Conservation (phyloP, 768 basidiomycete genomes). For the Coprinopsis marcescibilis region DNA sequence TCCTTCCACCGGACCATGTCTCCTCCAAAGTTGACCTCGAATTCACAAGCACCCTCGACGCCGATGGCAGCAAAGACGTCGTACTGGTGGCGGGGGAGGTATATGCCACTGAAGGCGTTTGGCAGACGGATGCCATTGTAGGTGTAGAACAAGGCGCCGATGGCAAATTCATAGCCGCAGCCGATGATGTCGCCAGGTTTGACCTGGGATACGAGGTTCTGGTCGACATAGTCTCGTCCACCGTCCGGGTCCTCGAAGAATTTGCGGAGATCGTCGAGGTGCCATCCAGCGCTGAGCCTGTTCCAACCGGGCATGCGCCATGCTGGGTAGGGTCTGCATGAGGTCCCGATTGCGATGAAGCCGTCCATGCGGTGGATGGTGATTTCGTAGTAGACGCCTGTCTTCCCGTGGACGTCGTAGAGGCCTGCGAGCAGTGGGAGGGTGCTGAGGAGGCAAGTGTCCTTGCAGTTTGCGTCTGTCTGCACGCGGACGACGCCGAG, state of each 20-base stretch:
- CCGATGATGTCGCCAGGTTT: constrained; percentile 49
- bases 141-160: constrained; percentile 55
- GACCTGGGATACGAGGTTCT: constrained; percentile 23
- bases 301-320: constrained; percentile 74
- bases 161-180: constrained; percentile 56
- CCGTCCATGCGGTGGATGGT: constrained; percentile 53
- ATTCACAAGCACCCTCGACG: constrained; percentile 44
- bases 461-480: constrained; percentile 37
- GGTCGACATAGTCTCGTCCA: constrained; percentile 48
- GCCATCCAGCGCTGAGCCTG: constrained; percentile 55
- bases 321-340: constrained; percentile 58
- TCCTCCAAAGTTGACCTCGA: constrained; percentile 64
- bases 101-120: constrained; percentile 53
- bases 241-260: constrained; percentile 67
- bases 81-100: constrained; percentile 40
- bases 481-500: constrained; percentile 34
- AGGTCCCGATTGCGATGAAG: constrained; percentile 55
- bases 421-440: constrained; percentile 56
- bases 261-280: constrained; percentile 68
- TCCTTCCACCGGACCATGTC: constrained; percentile 56
- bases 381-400: constrained; percentile 62
- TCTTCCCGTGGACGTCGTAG: constrained; percentile 48
- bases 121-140: constrained; percentile 54
- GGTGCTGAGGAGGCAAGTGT: constrained; percentile 51
- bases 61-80: constrained; percentile 68